phyloP scores from a whole-genome alignment of 2,329 filamentous ascomycete genomes.

The Hirsutella thompsonii region DNA sequence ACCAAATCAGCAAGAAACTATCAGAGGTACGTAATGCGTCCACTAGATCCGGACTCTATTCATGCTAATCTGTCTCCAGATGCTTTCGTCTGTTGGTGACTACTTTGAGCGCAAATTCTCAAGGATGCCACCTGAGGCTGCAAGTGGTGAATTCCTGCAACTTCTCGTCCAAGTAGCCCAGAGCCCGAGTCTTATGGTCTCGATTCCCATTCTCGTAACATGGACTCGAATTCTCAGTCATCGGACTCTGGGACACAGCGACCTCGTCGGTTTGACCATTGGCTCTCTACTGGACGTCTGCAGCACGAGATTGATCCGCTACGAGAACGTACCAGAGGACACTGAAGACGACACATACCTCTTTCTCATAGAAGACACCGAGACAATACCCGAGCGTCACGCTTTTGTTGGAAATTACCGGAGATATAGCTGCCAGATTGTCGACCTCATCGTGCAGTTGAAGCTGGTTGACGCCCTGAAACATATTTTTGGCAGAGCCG shows the following conservation, averaged over 20 bases:
- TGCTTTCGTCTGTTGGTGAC: conserved; percentile 73
- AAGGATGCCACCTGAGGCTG: conserved; percentile 46
- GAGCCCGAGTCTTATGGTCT: conserved; percentile 80
- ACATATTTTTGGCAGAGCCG: conserved; percentile 73
- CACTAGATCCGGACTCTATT: neutral
- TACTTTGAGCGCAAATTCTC: conserved; percentile 70
- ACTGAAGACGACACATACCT: conserved; percentile 66
- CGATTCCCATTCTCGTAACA: conserved; percentile 80
- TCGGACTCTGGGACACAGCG: conserved; percentile 49
- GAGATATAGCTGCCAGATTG: conserved; percentile 75
- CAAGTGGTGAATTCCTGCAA: conserved; percentile 64
- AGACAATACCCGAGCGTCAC: conserved; percentile 86
- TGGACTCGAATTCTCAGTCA: conserved; percentile 77
- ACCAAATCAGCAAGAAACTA: conserved; percentile 84
- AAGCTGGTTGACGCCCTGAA: conserved; percentile 75
- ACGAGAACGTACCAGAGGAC: conserved; percentile 75
- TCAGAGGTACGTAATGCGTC: conserved; percentile 54
- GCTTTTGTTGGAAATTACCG: conserved; percentile 94
- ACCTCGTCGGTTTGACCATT: conserved; percentile 51
- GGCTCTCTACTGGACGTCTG: conserved; percentile 71
- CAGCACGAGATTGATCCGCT: conserved; percentile 71
- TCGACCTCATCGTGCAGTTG: conserved; percentile 74
- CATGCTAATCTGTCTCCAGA: conserved; percentile 29
- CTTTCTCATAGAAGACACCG: conserved; percentile 85
- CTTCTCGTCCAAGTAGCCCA: conserved; percentile 70